phyloP scores from a whole-genome alignment of 768 basidiomycete species.

The Agaricus blazei region DNA sequence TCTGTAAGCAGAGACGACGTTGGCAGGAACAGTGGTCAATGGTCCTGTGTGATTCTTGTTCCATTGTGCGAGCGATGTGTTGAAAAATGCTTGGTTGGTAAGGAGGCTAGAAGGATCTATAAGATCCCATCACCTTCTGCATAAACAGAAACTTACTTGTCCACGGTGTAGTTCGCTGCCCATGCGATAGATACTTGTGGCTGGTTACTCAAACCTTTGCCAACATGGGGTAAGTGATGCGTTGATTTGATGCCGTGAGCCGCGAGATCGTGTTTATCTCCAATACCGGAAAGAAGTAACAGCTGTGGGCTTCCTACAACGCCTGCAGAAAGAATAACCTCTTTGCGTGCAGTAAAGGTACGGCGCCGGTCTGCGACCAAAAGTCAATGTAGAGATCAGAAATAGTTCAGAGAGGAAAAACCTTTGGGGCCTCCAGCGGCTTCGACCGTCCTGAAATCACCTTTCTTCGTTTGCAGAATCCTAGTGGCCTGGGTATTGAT shows the following conservation, averaged over 20 bases:
- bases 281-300: slow-evolving; percentile 22
- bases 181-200: background rate
- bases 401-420: background rate
- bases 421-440: background rate
- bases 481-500: slow-evolving; percentile 23
- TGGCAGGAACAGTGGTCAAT: background rate
- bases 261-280: slow-evolving; percentile 15
- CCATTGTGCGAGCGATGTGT: slow-evolving; percentile 8
- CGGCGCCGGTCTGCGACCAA: background rate
- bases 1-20: slow-evolving; percentile 1
- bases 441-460: background rate
- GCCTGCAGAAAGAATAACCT: slow-evolving; percentile 38
- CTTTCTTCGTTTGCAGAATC: slow-evolving; percentile 14
- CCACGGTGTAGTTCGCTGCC: background rate
- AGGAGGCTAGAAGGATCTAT: background rate
- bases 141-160: background rate
- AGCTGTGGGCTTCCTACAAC: slow-evolving; percentile 19
- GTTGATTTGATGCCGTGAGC: slow-evolving; percentile 13
- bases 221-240: slow-evolving; percentile 19
- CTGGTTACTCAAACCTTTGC: slow-evolving; percentile 17
- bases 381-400: background rate
- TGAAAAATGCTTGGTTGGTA: background rate
- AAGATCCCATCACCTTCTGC: background rate
- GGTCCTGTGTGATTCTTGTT: slow-evolving; percentile 9
- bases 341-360: slow-evolving; percentile 36